Base-by-base conservation (phyloP, 768 basidiomycete genomes). In the Cystobasidium tubakii region DNA sequence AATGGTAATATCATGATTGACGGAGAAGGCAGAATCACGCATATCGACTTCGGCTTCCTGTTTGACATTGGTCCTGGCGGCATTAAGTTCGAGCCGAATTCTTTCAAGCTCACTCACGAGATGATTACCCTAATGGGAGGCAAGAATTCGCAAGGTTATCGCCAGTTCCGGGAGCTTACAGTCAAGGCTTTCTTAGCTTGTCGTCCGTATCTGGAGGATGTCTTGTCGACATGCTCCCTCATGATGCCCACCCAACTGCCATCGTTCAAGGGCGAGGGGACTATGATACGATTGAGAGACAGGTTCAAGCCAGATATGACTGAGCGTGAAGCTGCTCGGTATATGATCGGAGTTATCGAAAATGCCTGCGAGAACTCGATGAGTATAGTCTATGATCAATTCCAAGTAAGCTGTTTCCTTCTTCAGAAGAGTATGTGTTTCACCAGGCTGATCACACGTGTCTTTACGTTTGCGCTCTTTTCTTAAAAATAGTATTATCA, bases 1-100 rank as follows among this genome's bases (percentile, higher is more conserved):
- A 99, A 99, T 79, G 96, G 96, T 33, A 99, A 99, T 81, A 98
- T 99, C 80, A 97, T 99, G 95, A 94, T 99, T 74, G 96, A 98
- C 80, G 92, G 90, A 1, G 91, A 94, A 74, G 96, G 96, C 0
- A 94, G 97, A 80, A 95, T 99, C 73, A 86, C 97, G 2, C 96
- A 99, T 80, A 87, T 99, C 77, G 95, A 96, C 82, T 94, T 96
- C 78, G 93, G 93, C 0, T 96, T 96, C 83, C 81, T 96, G 66
- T 96, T 96, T 78, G 95, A 99, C 81, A 99, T 99, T 88, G 95
- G 27, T 55, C 55, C 67, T 39, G 75, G 31, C 19, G 92, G 96
- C 74, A 90, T 99, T 82, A 99, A 98, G 85, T 99, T 99, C 80
- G 96, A 99, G 80, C 95, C 96, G 0, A 90, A 85, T 80, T 95